phyloP scores from a whole-genome alignment of 2,329 filamentous ascomycete genomes.

The Didymosphaeria variabile region DNA sequence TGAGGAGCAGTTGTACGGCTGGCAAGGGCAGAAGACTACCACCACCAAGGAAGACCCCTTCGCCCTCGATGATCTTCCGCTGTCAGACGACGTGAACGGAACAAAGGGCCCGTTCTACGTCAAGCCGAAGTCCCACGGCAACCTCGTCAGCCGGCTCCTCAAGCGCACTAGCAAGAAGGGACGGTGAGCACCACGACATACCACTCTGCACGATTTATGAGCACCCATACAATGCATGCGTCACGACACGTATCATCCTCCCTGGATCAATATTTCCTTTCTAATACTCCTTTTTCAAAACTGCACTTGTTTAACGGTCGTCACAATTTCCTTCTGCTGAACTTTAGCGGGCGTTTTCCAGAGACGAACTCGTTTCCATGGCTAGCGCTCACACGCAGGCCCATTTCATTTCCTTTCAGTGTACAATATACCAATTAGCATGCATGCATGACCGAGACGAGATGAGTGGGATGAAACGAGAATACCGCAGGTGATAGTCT shows the following conservation, averaged over 20 bases:
- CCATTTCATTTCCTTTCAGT: constrained; percentile 10
- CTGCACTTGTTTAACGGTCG: background rate
- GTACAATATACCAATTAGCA: constrained; percentile 11
- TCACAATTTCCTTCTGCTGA: background rate
- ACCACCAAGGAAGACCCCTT: constrained; percentile 59
- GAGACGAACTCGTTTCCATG: background rate
- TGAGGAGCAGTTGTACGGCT: constrained; percentile 76
- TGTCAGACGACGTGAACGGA: constrained; percentile 58
- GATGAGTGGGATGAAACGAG: constrained; percentile 5
- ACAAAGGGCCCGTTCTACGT: constrained; percentile 57
- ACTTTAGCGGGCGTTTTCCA: constrained; percentile 16
- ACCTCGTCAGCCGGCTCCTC: constrained; percentile 47
- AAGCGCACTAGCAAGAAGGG: constrained; percentile 49
- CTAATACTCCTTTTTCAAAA: background rate
- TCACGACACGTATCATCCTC: constrained; percentile 4
- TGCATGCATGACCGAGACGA: constrained; percentile 11
- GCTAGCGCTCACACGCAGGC: background rate
- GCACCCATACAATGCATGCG: constrained; percentile 9
- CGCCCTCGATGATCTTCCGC: constrained; percentile 62
- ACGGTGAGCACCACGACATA: constrained; percentile 20
- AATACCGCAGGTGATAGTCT: background rate
- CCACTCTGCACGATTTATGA: constrained; percentile 14
- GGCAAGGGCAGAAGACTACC: constrained; percentile 58
- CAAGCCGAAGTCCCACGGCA: constrained; percentile 45
- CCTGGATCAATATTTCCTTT: background rate